These are phyloP conservation scores for Claviceps purpurea DNA, from an alignment of 2,329 filamentous ascomycete genomes.

Conservation along the genomic window DNA sequence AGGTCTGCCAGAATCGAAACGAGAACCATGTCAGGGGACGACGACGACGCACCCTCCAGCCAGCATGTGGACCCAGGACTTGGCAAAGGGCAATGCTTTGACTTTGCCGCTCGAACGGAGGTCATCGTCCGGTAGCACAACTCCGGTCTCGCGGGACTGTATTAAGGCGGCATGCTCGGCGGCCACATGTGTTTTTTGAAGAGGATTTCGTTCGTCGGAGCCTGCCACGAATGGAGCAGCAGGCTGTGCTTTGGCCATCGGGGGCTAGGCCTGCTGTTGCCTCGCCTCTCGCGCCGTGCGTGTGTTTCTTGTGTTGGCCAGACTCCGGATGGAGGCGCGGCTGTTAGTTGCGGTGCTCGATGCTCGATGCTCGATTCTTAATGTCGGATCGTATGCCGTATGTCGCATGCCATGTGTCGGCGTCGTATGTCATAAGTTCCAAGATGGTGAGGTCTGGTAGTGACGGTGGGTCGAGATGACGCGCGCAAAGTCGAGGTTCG, in stretches of 20 bases:
- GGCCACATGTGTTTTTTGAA: slow-evolving; percentile 16
- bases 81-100: slow-evolving; percentile 42
- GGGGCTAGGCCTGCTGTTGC: not conserved
- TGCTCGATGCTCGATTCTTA: not conserved
- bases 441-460: not conserved
- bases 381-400: not conserved
- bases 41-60: slow-evolving; percentile 63
- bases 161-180: slow-evolving; percentile 28
- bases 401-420: too few relatives aligned
- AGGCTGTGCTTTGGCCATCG: slow-evolving; percentile 21
- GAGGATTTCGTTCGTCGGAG: slow-evolving; percentile 18
- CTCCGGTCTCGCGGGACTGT: slow-evolving; percentile 50
- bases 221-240: slow-evolving; percentile 15
- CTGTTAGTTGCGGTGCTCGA: not conserved
- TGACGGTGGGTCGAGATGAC: not conserved
- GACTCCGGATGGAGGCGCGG: too few relatives aligned
- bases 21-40: not conserved
- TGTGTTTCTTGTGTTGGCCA: too few relatives aligned
- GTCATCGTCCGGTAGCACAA: slow-evolving; percentile 32
- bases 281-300: not conserved
- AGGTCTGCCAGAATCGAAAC: not conserved
- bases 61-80: slow-evolving; percentile 85
- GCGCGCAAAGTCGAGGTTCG: not conserved
- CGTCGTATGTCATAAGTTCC: too few relatives aligned
- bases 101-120: slow-evolving; percentile 17